Percentiles rank a stretch among this genome's conserved stretches.
These are phyloP conservation scores for Globisporangium splendens DNA, from an alignment of 352 stramenopile species.

Conservation along the genomic window DNA sequence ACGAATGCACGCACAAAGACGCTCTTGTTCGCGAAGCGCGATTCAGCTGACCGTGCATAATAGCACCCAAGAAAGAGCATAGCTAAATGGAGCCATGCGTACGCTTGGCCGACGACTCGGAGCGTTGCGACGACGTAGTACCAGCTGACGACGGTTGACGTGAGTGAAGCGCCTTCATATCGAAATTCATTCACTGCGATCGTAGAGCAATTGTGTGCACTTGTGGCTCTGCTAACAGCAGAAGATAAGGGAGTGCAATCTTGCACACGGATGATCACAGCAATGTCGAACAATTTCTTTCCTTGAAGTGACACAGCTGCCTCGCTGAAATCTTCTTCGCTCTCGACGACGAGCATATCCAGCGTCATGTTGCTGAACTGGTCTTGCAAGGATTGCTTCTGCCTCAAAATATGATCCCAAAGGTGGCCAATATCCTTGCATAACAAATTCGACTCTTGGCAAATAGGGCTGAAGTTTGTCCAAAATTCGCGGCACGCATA, in stretches of 20 bases:
- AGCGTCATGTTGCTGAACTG: conserved; percentile 8
- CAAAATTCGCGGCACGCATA: conserved; percentile 44
- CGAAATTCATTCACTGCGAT: conserved; percentile 12
- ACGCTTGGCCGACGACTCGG: conserved; percentile 8
- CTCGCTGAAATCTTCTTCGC: conserved; percentile 12
- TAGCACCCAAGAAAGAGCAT: conserved; percentile 15
- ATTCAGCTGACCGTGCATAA: conserved; percentile 4
- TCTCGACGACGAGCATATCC: conserved; percentile 19
- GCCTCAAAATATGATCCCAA: conserved; percentile 10
- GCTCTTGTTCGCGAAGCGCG: background rate
- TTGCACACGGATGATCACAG: conserved; percentile 5
- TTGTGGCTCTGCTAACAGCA: background rate
- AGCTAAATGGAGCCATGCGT: conserved; percentile 8
- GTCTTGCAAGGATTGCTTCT: background rate
- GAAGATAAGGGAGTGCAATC: background rate
- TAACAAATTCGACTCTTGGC: conserved; percentile 3
- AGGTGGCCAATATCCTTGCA: conserved; percentile 1
- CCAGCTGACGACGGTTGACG: conserved; percentile 1
- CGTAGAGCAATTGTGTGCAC: background rate
- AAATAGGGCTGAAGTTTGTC: conserved; percentile 50
- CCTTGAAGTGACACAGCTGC: conserved; percentile 14
- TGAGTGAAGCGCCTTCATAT: conserved; percentile 10
- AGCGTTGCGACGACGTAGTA: conserved; percentile 3
- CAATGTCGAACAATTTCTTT: conserved; percentile 13
- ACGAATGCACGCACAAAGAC: background rate